Percentiles rank a stretch among this genome's conserved stretches.
Evolutionary conservation across 106 monocot genomes (phyloP).

Genomic region (Dioscorea dumetorum): DNA sequence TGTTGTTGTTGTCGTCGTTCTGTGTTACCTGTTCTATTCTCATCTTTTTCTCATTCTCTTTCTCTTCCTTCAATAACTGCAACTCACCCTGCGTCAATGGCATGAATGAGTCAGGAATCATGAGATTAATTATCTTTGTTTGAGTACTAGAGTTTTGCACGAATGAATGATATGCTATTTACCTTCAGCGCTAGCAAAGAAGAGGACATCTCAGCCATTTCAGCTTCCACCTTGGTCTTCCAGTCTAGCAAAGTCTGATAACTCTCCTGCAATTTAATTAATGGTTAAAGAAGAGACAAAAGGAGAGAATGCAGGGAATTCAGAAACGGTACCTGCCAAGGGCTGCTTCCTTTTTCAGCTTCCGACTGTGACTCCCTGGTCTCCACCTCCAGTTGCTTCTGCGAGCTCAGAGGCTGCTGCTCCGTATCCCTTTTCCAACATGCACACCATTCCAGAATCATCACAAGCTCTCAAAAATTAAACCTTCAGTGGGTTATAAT

Average conservation of each 20-base stretch:
- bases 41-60: not conserved
- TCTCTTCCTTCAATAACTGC: conserved; percentile 24
- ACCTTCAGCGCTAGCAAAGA: conserved; percentile 49
- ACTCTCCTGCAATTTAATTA: conserved; percentile 26
- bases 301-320: not conserved
- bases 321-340: conserved; percentile 8
- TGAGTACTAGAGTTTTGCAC: too few relatives aligned
- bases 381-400: conserved; percentile 28
- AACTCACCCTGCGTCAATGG: conserved; percentile 60
- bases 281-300: not conserved
- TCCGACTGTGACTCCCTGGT: not conserved
- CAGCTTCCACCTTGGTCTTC: conserved; percentile 49
- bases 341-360: not conserved
- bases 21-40: too few relatives aligned
- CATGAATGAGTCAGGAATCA: not conserved
- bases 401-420: conserved; percentile 26
- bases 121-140: not conserved
- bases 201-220: conserved; percentile 23
- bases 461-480: not conserved
- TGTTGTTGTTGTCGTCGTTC: too few relatives aligned
- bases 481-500: not conserved
- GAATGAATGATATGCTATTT: not conserved
- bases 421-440: conserved; percentile 40
- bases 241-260: conserved; percentile 29
- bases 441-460: not conserved